A percentile compares a stretch with the other conserved stretches of the same genome.
Conservation (phyloP, 2,329 filamentous ascomycete genomes). For the Grosmannia serpens region DNA sequence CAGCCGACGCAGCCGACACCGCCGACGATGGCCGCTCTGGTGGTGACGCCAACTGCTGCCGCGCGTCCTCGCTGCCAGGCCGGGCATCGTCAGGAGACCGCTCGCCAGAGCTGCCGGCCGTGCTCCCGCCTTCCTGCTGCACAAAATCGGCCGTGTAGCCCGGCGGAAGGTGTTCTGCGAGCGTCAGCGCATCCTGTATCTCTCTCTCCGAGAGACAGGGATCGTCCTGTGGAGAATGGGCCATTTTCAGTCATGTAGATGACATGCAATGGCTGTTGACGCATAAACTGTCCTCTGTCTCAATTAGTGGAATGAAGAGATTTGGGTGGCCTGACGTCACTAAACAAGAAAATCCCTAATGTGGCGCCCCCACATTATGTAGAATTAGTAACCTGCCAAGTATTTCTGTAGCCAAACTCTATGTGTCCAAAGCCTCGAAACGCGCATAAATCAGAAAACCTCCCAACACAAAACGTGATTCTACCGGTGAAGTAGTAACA, state of each 20-base stretch:
- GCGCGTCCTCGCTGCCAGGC: background rate
- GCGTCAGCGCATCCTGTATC: constrained; percentile 11
- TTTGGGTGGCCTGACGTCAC: background rate
- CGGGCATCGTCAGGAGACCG: background rate
- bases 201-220: constrained; percentile 4
- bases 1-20: background rate
- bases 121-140: background rate
- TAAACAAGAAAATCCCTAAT: background rate
- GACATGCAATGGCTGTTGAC: background rate
- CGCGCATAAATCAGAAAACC: no score
- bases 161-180: constrained; percentile 21
- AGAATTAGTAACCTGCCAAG: background rate
- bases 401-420: background rate
- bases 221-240: constrained; percentile 1
- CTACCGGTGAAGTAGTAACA: background rate
- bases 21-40: background rate
- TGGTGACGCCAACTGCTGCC: background rate
- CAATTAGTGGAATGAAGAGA: background rate
- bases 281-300: no score
- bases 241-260: no score
- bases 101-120: background rate
- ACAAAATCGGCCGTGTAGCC: constrained; percentile 23
- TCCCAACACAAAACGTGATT: no score
- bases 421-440: background rate
- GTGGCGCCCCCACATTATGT: no score